Base-by-base conservation (phyloP, 2,329 filamentous ascomycete species). In the Cladophialophora chaetospira region DNA sequence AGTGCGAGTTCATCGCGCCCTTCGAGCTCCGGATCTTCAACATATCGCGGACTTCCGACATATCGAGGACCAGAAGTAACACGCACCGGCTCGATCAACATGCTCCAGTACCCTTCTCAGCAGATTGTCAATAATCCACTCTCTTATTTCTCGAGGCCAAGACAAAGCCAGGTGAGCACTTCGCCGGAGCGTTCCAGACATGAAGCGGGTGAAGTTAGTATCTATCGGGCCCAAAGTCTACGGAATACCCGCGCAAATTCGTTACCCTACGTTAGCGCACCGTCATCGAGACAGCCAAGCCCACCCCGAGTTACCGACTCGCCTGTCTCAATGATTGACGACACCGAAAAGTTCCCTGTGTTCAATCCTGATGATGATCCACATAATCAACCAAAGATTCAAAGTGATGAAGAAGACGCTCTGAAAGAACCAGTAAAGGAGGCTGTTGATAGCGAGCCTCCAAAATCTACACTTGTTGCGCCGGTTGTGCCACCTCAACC, bases 21-120 rank as follows among this genome's bases (percentile, higher is more conserved):
- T 43, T 61, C 63, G 28, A 65, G 63, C 46, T 61, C 61, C 28
- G 53, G 56, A 3, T 65, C 63, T 38, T 63, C 63, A 4, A 57
- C 53, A 13, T 66, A 63, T 51, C 61, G 63, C 29, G 58, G 59
- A 17, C 57, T 60, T 29, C 57, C 57, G n/a, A 64, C 53, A 25
- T 64, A 64, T 38, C 51, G 62, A 48, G 64, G 64, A 3, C 64
- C 61, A 17, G 64, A 66, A 52, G 57, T 66, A 26, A 66, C 64
- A 6, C 57, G 59, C n/a, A 63, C 59, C n/a, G 63, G 61, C 2
- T 63, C 61, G 8, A 50, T 62, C 45, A 63, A 60, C 36, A 66
- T 66, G 63, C 53, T 66, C 29, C 61, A 61, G 29, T 50, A 54
- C 19, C 64, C 64, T 26, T 57, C 62, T 8, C 51, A 55, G 15